Base-by-base conservation (phyloP, 441 rosid genomes). In the Gossypium davidsonii region DNA sequence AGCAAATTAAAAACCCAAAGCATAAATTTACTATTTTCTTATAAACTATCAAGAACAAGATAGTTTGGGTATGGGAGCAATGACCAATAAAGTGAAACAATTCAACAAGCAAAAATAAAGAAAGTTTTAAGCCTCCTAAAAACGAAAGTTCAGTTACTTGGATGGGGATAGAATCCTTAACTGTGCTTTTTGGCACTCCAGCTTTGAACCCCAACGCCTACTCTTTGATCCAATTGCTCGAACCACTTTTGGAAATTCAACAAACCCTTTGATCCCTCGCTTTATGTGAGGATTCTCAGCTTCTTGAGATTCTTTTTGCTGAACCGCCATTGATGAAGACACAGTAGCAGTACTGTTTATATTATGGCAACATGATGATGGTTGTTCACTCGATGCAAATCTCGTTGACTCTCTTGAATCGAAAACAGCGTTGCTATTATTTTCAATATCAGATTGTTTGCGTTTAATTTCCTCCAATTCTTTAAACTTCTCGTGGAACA, bases 211-310 rank as follows among this genome's bases (percentile, higher is more conserved):
- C 95, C 95, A 91, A 53, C 81, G 86, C 77, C 87, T 82, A 67
- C 83, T 80, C 73, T 82, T 93, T 2, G 96, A 86, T 78, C 90
- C 85, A 5, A 80, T 78, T 21, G 94, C 87, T 83, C 90, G 79
- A 71, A 91, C 84, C 52, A 84, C 89, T 82, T 89, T 83, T 0
- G 94, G 94, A 31, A 93, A 91, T 76, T 92, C 97, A 2, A 92
- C 94, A 46, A 89, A 89, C 75, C 97, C 97, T 83, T 86, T 88
- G 69, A 91, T 93, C 78, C 96, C 98, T 83, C 91, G 76, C 82
- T 78, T 91, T 65, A 89, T 90, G 56, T 90, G 96, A 3, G 91
- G 97, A 84, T 93, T 91, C 76, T 92, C 96, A 1, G 85, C 63
- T 73, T 88, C 89, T 14, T 81, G 71, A 0, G 81, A 79, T 6